phyloP scores from a whole-genome alignment of 2,329 filamentous ascomycete genomes.

The Metarhizium album region DNA sequence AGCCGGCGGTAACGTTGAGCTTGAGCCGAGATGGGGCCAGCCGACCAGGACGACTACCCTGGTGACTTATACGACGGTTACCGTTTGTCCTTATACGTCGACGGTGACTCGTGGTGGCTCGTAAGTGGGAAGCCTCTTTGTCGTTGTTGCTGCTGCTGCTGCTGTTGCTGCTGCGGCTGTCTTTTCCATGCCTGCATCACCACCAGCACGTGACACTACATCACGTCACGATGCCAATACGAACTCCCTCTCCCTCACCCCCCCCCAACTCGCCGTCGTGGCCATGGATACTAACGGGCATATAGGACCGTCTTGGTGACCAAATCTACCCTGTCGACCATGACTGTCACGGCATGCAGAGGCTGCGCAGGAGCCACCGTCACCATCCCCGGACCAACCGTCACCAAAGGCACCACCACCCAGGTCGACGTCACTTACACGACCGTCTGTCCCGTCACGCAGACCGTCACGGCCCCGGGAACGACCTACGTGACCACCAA shows the following conservation, averaged over 20 bases:
- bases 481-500: constrained; percentile 18
- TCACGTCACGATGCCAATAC: no score
- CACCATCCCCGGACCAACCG: constrained; percentile 25
- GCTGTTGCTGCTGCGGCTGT: no score
- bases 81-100: constrained; percentile 34
- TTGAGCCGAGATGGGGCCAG: constrained; percentile 2
- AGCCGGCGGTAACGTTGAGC: neutral
- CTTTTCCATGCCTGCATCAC: no score
- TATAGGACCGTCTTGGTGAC: constrained; percentile 31
- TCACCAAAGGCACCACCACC: constrained; percentile 20
- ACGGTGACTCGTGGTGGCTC: constrained; percentile 29
- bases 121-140: constrained; percentile 20
- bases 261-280: no score
- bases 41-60: constrained; percentile 10
- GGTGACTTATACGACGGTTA: constrained; percentile 30
- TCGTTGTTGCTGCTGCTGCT: no score
- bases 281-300: constrained; percentile 10
- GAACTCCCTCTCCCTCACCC: no score
- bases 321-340: constrained; percentile 31
- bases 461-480: constrained; percentile 25
- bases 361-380: constrained; percentile 25
- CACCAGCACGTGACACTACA: neutral
- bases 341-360: constrained; percentile 29
- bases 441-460: constrained; percentile 22
- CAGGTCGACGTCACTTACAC: constrained; percentile 28